phyloP scores from a whole-genome alignment of 2,329 filamentous ascomycete genomes.

The Colletotrichum navitas region DNA sequence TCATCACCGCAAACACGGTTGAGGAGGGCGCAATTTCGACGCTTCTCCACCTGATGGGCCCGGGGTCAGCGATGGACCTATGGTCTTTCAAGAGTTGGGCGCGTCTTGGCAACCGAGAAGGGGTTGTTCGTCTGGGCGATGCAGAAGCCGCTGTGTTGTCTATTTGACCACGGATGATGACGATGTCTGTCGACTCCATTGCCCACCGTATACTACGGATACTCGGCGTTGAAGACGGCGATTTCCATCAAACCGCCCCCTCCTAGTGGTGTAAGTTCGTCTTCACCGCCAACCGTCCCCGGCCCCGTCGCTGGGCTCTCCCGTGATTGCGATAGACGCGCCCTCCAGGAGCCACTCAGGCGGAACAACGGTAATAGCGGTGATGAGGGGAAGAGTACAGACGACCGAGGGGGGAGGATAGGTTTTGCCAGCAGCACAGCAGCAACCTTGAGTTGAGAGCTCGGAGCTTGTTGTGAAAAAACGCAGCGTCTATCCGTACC shows the following conservation, averaged over 20 bases:
- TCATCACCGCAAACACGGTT: conserved; percentile 38
- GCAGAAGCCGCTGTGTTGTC: background rate
- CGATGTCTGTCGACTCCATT: conserved; percentile 1
- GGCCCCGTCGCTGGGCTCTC: background rate
- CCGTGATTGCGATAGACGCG: background rate
- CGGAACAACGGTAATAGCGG: background rate
- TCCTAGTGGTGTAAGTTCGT: too few relatives aligned
- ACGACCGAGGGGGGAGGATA: background rate
- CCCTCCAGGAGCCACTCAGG: background rate
- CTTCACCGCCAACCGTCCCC: too few relatives aligned
- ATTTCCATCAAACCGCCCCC: conserved; percentile 4
- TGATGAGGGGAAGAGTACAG: too few relatives aligned
- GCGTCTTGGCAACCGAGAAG: background rate
- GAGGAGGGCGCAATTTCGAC: conserved; percentile 38
- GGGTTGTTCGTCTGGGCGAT: background rate
- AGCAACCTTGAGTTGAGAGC: background rate
- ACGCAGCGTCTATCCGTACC: conserved; percentile 14
- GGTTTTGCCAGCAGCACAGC: conserved; percentile 4
- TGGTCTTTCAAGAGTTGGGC: background rate
- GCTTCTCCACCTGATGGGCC: conserved; percentile 26
- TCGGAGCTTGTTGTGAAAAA: conserved; percentile 4
- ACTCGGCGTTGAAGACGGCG: conserved; percentile 17
- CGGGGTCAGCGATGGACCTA: conserved; percentile 17
- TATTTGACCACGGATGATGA: background rate
- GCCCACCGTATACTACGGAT: background rate